Conservation (phyloP, 305 asterid genomes). For the Solanum hybrid region DNA sequence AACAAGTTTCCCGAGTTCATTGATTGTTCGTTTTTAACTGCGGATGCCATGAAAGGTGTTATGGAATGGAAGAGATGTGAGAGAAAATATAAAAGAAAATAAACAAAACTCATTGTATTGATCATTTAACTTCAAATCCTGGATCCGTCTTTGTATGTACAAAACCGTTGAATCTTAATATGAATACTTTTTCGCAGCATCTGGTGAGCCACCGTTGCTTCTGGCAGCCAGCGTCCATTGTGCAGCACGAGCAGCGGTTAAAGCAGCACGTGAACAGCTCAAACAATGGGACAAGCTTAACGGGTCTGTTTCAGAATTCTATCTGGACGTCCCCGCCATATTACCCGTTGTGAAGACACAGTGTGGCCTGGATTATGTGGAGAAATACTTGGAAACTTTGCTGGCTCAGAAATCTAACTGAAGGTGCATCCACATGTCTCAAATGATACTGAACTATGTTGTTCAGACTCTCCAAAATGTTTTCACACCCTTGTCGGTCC, state of each 20-base stretch:
- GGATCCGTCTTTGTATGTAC: neutral
- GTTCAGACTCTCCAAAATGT: neutral
- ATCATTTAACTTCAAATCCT: neutral
- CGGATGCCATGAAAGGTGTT: neutral
- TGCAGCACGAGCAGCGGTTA: conserved; percentile 65
- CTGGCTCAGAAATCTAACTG: neutral
- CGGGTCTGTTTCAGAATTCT: conserved; percentile 31
- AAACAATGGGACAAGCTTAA: conserved; percentile 37
- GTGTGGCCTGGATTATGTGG: conserved; percentile 49
- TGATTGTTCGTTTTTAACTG: neutral
- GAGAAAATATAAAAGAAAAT: neutral
- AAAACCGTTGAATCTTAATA: neutral
- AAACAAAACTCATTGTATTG: neutral
- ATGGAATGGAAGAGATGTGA: neutral
- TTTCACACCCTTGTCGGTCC: neutral
- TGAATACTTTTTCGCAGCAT: conserved; percentile 32
- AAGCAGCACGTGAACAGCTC: conserved; percentile 53
- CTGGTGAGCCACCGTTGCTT: conserved; percentile 75
- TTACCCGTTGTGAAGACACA: conserved; percentile 62
- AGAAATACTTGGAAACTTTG: conserved; percentile 35
- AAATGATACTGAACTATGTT: neutral
- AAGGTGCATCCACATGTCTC: neutral
- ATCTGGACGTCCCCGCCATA: conserved; percentile 56
- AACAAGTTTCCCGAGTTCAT: neutral
- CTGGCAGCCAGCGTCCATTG: conserved; percentile 66